Evolutionary conservation across 257 asterid genomes (phyloP).

Genomic region (Haberlea rhodopensis): DNA sequence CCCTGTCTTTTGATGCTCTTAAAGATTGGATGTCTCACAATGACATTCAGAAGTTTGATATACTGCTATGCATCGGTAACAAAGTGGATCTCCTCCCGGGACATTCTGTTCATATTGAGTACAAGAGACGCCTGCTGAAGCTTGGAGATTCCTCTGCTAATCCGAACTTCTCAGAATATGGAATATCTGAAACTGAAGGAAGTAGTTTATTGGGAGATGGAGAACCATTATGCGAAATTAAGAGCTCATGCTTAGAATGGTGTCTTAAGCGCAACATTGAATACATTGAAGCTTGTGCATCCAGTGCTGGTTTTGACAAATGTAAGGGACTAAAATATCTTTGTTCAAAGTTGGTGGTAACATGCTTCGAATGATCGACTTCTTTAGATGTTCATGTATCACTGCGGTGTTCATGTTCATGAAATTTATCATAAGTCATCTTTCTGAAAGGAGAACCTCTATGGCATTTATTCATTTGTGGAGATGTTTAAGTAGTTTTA

Average conservation of each 20-base stretch:
- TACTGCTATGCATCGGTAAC: conserved; percentile 79
- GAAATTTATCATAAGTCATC: too few relatives aligned
- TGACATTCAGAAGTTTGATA: conserved; percentile 68
- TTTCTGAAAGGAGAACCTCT: background rate
- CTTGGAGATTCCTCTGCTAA: too few relatives aligned
- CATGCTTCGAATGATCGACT: background rate
- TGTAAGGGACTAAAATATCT: conserved; percentile 47
- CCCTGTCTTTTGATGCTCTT: too few relatives aligned
- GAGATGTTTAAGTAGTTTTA: background rate
- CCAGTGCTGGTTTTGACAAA: conserved; percentile 73
- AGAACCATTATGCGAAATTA: too few relatives aligned
- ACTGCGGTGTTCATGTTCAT: background rate
- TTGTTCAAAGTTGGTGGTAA: background rate
- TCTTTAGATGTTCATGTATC: background rate
- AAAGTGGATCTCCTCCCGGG: conserved; percentile 88
- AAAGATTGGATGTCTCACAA: too few relatives aligned
- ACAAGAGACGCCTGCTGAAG: too few relatives aligned
- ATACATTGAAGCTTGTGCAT: too few relatives aligned
- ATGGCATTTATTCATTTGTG: background rate
- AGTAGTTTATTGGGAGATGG: too few relatives aligned
- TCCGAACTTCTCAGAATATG: too few relatives aligned
- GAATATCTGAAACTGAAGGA: too few relatives aligned
- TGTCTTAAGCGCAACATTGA: conserved; percentile 78
- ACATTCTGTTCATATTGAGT: too few relatives aligned
- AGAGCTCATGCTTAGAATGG: conserved; percentile 86